Base-by-base conservation (phyloP, 192 early-diverging fungal species). In the Glomus cerebriforme region DNA sequence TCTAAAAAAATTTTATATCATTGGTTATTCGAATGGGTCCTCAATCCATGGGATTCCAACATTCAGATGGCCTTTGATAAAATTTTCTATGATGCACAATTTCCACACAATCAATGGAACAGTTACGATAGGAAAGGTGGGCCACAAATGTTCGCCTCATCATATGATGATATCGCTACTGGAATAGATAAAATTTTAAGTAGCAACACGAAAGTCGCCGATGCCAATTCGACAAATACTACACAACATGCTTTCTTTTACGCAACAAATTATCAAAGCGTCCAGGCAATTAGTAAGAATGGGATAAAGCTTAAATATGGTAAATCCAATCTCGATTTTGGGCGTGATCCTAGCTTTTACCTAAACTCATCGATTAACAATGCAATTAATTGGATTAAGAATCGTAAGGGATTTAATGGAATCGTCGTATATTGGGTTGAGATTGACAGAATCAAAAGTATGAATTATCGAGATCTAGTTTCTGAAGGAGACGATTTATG, bases 311-410 rank as follows among this genome's bases (percentile, higher is more conserved):
- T 71, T 47, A 5, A 2, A 12, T 12, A 17, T 27, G n/a, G 39
- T 24, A 71, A 2, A 4, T n/a, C n/a, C n/a, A n/a, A n/a, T 58
- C 9, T 71, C 12, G 43, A 71, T 71, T 71, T 49, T n/a, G 69
- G 39, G 12, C 1, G 1, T 13, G 2, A 0, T 37, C 19, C 0
- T 22, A 74, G 17, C 58, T 59, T 59, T 74, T 74, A 49, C 70
- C 26, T 72, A 49, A 72, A 72, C 26, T 45, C 70, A 72, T 67
- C 65, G 2, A 1, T 67, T 67, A 34, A 37, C 0, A 19, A 72
- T 72, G 70, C 71, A 60, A 74, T 59, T 7, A 13, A 35, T 60
- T 60, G 24, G 9, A 74, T 74, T 35, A 59, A 59, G 37, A 35
- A 59, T 0, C 13, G 19, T 34, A n/a, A 59, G 0, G 73, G 58